Base-by-base conservation (phyloP, 345 rosid species). In the Eucalyptus lansdowneana region DNA sequence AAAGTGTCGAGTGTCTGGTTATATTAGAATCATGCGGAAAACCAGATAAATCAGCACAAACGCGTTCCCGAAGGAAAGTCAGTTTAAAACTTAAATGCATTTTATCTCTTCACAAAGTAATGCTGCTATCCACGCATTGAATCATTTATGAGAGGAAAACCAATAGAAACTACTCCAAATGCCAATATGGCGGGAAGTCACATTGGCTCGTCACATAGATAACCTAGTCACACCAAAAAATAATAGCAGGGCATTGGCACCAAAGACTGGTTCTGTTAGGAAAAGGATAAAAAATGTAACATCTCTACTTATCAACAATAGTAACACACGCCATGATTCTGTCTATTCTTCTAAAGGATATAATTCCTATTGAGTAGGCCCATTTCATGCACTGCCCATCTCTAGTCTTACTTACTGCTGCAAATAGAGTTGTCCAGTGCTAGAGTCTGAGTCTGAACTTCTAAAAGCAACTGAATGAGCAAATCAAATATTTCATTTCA, bases 21-120 rank as follows among this genome's bases (percentile, higher is more conserved):
- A 7, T 34, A 83, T 14, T 14, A 34, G 47, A 29, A 88, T 40
- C 9, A 40, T 21, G 14, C 1, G 25, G 45, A 54, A 54, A 54
- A 54, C 54, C 54, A 51, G 54, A 51, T 60, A 60, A 60, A 60
- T 4, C 31, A 60, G 67, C n/a, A 2, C n/a, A 12, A 60, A 60
- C 3, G 67, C 8, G 0, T 25, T 25, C 7, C n/a, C 67, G 15
- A 60, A 24, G 6, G 8, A 5, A 2, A 44, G 45, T 2, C 0
- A 5, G 67, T 60, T 25, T 60, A 60, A 58, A 24, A 60, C 67
- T 60, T 25, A 31, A 25, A 25, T 25, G 67, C 2, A 25, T 11
- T 58, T 24, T 0, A 58, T 58, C 65, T 58, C 6, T 24, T 25
- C 65, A 58, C 1, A 58, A 25, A 58, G 29, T 58, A 58, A 11